These are phyloP conservation scores for Ustanciosporium gigantosporum DNA, from an alignment of 1,284 basidiomycete genomes.

Conservation along the genomic window DNA sequence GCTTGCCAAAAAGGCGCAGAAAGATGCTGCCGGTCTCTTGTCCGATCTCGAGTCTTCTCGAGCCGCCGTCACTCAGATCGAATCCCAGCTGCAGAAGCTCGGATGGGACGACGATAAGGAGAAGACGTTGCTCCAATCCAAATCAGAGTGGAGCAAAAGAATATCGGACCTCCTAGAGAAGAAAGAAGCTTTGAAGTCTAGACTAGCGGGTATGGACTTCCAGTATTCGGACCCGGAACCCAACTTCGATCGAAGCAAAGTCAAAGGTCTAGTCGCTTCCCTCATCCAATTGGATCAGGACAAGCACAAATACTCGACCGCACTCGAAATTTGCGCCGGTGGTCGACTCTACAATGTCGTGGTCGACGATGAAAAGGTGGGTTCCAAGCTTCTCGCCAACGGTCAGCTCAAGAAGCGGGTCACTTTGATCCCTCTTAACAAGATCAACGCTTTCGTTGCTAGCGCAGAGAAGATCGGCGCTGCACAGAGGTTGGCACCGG, in stretches of 20 bases:
- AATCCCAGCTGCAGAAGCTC: conserved; percentile 62
- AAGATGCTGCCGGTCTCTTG: conserved; percentile 75
- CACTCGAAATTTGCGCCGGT: conserved; percentile 90
- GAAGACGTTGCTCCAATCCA: conserved; percentile 67
- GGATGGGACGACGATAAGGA: conserved; percentile 84
- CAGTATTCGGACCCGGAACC: conserved; percentile 77
- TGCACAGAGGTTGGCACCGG: conserved; percentile 73
- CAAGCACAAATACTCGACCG: conserved; percentile 75
- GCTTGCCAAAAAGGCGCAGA: conserved; percentile 80
- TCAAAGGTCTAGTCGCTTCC: conserved; percentile 74
- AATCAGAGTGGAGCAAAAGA: conserved; percentile 68
- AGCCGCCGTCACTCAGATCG: conserved; percentile 67
- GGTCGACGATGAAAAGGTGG: conserved; percentile 85
- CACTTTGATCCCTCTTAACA: conserved; percentile 91
- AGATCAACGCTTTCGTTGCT: conserved; percentile 77
- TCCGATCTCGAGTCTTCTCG: conserved; percentile 64
- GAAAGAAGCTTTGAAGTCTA: conserved; percentile 73
- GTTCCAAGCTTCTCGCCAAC: conserved; percentile 80
- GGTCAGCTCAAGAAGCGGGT: conserved; percentile 85
- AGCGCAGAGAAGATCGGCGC: conserved; percentile 75
- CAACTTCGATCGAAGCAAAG: conserved; percentile 80
- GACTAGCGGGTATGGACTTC: conserved; percentile 78
- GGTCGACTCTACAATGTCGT: conserved; percentile 80
- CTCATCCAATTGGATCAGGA: conserved; percentile 75
- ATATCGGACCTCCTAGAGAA: conserved; percentile 71